Evolutionary conservation across 2,329 filamentous ascomycete species (phyloP), one percentile per base, ranked within the genome.

Genomic region (Clarireedia hainanense): DNA sequence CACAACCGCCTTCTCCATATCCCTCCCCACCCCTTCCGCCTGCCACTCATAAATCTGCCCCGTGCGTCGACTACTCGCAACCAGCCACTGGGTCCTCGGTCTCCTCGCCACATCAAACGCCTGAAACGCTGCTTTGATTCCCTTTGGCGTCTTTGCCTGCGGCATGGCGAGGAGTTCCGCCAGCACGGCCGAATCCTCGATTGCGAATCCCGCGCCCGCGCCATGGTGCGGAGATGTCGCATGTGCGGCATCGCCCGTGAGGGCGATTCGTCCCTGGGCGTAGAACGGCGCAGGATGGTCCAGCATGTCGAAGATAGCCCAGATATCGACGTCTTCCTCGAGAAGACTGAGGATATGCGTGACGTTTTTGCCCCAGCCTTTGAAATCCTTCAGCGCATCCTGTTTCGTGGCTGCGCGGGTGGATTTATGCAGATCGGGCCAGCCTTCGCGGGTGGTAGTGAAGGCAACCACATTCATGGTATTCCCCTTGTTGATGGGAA

Each of bases 211-310:
- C 0, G 78, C 76, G 1, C 81, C 81, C 1, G 81, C 75, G 0
- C 80, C 81, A 17, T 82, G 77, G 40, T 80, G 76, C 0, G 82
- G 82, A 0, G 80, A 78, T 30, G 79, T 78, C 0, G 80, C 80
- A 64, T 85, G 82, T 0, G 82, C 83, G 0, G 82, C 80, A 62
- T 86, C 82, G 7, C 82, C 83, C 80, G 66, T 2, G 84, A 71
- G 26, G 71, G 74, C n/a, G 76, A 62, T 1, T 73, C 68, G 36
- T 15, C 26, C 42, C 17, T 52, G 24, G 5, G 26, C 15, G 55
- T 69, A 70, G 34, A 73, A 78, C 4, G 52, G 52, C 9, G 48
- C 60, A 2, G 73, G 71, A 5, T 70, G 71, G 2, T 62, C 67
- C 52, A 76, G 71, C 5, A 51, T 30, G 47, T 77, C 68, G 63